phyloP scores from a whole-genome alignment of 495 filamentous ascomycete species.

The Podospora pseudopauciseta region DNA sequence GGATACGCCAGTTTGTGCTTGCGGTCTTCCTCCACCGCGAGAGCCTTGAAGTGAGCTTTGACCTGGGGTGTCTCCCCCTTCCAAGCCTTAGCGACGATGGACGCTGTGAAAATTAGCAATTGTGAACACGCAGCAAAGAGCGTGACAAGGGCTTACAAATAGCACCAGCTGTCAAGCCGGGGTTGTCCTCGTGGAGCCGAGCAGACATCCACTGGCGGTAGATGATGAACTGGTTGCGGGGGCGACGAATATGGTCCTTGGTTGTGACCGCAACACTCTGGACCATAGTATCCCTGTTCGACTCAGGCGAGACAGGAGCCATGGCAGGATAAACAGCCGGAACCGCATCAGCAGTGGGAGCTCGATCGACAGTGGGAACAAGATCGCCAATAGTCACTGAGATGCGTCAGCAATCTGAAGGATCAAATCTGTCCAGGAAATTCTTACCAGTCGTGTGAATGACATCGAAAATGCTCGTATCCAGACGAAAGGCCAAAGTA shows the following conservation, averaged over 20 bases:
- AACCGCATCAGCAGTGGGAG: not conserved
- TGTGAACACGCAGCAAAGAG: not conserved
- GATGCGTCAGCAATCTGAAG: not conserved
- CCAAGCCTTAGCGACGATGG: conserved; percentile 18
- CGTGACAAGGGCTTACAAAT: conserved; percentile 12
- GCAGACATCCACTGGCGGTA: conserved; percentile 22
- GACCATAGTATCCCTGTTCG: not conserved
- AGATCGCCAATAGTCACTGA: not conserved
- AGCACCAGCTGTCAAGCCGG: conserved; percentile 15
- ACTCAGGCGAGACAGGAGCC: not conserved
- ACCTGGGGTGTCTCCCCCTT: conserved; percentile 12
- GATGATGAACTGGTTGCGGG: conserved; percentile 28
- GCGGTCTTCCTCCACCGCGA: conserved; percentile 15
- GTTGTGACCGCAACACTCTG: conserved; percentile 6
- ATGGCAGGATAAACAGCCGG: not conserved
- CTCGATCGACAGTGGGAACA: not conserved
- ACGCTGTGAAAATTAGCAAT: conserved; percentile 13
- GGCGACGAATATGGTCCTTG: conserved; percentile 25
- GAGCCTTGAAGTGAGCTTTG: conserved; percentile 18
- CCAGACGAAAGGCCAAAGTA: not conserved
- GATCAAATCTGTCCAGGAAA: not conserved
- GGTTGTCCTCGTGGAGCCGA: conserved; percentile 8
- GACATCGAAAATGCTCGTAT: conserved; percentile 16
- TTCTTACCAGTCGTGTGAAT: not conserved
- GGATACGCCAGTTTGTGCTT: conserved; percentile 14